phyloP scores from a whole-genome alignment of 176 grass and related monocot species.

The Hordeum marinum region DNA sequence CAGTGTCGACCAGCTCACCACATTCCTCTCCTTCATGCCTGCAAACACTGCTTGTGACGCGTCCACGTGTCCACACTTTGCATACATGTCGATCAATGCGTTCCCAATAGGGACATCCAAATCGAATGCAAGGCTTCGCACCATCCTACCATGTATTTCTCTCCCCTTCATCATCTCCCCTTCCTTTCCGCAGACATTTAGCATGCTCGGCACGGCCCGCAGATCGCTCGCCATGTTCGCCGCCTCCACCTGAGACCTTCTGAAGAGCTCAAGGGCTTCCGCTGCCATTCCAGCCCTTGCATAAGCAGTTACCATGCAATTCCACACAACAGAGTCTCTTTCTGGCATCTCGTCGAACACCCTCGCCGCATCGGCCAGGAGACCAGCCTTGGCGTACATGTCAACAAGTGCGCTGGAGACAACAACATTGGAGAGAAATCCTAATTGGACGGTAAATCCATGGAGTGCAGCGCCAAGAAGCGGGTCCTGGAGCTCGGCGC shows the following conservation, averaged over 20 bases:
- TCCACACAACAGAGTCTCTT: conserved; percentile 49
- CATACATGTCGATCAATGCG: conserved; percentile 55
- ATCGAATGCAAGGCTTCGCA: conserved; percentile 29
- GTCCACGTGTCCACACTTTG: conserved; percentile 31
- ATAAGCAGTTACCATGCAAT: conserved; percentile 40
- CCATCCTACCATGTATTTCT: conserved; percentile 50
- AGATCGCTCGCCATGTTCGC: conserved; percentile 15
- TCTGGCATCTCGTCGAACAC: conserved; percentile 37
- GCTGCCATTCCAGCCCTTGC: conserved; percentile 27
- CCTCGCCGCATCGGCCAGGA: conserved; percentile 20
- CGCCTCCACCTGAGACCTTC: conserved; percentile 32
- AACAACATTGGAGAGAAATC: conserved; percentile 30
- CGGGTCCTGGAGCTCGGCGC: conserved; percentile 14
- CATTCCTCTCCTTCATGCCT: conserved; percentile 36
- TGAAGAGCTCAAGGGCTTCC: conserved; percentile 24
- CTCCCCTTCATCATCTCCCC: conserved; percentile 54
- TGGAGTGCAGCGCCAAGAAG: conserved; percentile 32
- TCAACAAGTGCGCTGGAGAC: conserved; percentile 27
- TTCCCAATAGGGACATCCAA: conserved; percentile 35
- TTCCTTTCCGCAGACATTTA: conserved; percentile 44
- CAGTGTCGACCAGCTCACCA: conserved; percentile 60
- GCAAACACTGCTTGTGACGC: conserved; percentile 26
- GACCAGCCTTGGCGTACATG: conserved; percentile 38
- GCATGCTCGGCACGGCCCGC: conserved; percentile 31
- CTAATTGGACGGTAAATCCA: conserved; percentile 14